Base-by-base conservation (phyloP, 768 basidiomycete species). In the Nidularia pulvinata region DNA sequence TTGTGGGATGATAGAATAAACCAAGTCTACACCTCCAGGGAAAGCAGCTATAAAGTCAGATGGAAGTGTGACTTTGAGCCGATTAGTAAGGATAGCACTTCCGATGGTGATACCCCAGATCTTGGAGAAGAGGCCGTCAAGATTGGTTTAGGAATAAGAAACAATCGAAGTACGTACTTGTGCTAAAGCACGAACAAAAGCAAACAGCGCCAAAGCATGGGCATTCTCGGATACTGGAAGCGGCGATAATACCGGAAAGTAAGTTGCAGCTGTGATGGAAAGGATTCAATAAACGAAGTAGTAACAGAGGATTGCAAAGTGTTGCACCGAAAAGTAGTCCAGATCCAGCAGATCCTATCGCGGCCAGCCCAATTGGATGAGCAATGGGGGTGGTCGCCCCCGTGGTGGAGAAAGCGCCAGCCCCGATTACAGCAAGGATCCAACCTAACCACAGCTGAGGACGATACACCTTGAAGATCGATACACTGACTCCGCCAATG, bases 81-180 rank as follows among this genome's bases (percentile, higher is more conserved):
- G 55, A 63, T 83, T 86, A 57, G 82, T 78, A 6, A 86, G 69
- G 45, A 85, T 70, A 0, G 77, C 72, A 11, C 70, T 70, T 2
- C 79, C 76, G 53, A 86, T 73, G 0, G 77, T 70, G 56, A 84
- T 65, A 0, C 84, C 84, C 76, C 81, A 80, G 5, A 46, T 30
- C 45, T 46, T 11, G 39, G 3, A 30, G 10, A 30, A 30, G 10
- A 30, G 10, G 22, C 13, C 3, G 45, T 46, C 25, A 46, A 30
- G 11, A 3, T 25, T 14, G 11, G 10, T 46, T 42, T 4, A 46
- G 45, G 14, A 46, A 14, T 14, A 25, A 46, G 45, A 30, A 46
- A 25, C 25, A 46, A 25, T 46, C 13, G 45, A 19, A n/a, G 10
- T 6, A 46, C 45, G 13, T 46, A 73, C 76, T 46, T 68, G 61